A percentile compares a stretch with the other conserved stretches of the same genome.
Conservation (phyloP, 1,284 basidiomycete genomes). For the Boletus smithii region DNA sequence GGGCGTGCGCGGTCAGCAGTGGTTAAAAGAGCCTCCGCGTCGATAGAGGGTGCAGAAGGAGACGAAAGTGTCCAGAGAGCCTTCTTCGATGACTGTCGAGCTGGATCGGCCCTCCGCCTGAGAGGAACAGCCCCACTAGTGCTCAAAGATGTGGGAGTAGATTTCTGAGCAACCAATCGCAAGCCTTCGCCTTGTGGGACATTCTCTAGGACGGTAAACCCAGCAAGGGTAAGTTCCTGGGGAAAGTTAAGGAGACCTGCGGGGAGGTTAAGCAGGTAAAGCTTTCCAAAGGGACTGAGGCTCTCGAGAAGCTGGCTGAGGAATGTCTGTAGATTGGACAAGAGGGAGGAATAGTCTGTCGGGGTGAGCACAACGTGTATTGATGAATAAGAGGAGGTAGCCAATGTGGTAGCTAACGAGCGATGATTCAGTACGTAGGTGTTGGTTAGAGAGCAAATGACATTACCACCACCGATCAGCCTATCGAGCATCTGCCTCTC, state of each 20-base stretch:
- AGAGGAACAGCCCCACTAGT: constrained; percentile 43
- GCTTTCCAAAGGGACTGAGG: constrained; percentile 61
- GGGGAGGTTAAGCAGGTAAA: constrained; percentile 59
- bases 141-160: constrained; percentile 39
- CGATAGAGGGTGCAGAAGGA: constrained; percentile 62
- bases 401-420: constrained; percentile 53
- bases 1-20: constrained; percentile 70
- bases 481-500: constrained; percentile 76
- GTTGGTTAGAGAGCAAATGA: constrained; percentile 10
- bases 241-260: constrained; percentile 44
- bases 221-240: constrained; percentile 57
- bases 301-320: constrained; percentile 56
- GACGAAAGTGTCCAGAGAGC: constrained; percentile 74
- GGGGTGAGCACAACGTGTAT: constrained; percentile 61
- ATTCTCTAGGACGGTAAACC: constrained; percentile 56
- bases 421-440: constrained; percentile 13
- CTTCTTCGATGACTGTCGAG: constrained; percentile 65
- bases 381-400: constrained; percentile 55
- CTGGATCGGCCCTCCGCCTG: constrained; percentile 51
- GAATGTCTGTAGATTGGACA: constrained; percentile 50
- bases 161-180: constrained; percentile 63
- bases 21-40: constrained; percentile 74
- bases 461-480: constrained; percentile 67
- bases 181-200: constrained; percentile 35
- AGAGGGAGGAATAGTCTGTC: constrained; percentile 58